These are phyloP conservation scores for Trichoderma asperellum DNA, from an alignment of 2,329 filamentous ascomycete species.

Conservation along the genomic window DNA sequence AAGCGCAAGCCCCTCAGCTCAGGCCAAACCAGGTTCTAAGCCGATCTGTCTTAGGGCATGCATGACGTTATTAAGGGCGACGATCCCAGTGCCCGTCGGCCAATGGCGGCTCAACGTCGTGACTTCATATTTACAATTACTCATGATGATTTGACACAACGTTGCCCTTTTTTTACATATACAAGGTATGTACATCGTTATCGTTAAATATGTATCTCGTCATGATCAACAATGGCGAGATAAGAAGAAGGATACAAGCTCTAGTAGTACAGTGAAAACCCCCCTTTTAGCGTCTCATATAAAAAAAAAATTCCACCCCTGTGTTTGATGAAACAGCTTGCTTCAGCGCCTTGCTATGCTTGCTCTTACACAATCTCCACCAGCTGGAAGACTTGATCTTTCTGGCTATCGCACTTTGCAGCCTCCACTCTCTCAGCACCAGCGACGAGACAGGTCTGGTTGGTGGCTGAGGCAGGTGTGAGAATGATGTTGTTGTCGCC, in stretches of 20 bases:
- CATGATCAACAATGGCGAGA: constrained; percentile 3
- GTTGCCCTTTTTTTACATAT: neutral
- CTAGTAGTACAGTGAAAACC: constrained; percentile 18
- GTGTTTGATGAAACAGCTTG: neutral
- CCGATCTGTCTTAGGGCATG: neutral
- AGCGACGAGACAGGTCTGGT: constrained; percentile 35
- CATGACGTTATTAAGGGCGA: constrained; percentile 12
- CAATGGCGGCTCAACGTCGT: neutral
- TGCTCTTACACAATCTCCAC: constrained; percentile 28
- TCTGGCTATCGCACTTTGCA: constrained; percentile 38
- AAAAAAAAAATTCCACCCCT: constrained; percentile 7
- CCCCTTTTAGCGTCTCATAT: neutral
- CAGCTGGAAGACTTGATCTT: constrained; percentile 32
- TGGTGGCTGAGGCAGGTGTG: constrained; percentile 49
- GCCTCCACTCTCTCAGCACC: constrained; percentile 33
- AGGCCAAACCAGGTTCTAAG: neutral
- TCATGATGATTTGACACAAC: neutral
- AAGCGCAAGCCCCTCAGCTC: neutral
- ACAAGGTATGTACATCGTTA: constrained; percentile 5
- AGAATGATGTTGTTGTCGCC: constrained; percentile 47
- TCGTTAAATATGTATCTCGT: constrained; percentile 3
- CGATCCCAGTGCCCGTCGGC: neutral
- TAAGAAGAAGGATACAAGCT: constrained; percentile 3
- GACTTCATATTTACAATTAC: constrained; percentile 1
- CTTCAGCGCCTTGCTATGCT: constrained; percentile 8